phyloP scores from a whole-genome alignment of 345 rosid species.

The Dipteronia dyeriana region DNA sequence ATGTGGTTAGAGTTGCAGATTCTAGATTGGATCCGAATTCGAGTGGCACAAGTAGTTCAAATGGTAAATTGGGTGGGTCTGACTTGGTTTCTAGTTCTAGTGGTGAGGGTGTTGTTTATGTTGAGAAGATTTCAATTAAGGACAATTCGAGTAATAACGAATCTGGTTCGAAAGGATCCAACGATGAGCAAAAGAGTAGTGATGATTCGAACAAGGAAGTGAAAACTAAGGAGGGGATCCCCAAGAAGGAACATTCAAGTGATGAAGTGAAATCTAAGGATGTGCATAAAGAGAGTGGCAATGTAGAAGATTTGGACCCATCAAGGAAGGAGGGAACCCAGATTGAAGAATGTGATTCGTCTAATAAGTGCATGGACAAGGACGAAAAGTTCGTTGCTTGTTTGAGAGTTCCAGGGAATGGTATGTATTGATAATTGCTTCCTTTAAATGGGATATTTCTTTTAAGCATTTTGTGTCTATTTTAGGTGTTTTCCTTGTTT shows the following conservation, averaged over 20 bases:
- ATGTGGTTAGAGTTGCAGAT: constrained; percentile 21
- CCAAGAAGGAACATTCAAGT: constrained; percentile 9
- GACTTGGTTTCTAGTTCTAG: constrained; percentile 21
- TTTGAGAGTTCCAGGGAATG: constrained; percentile 78
- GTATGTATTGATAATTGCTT: constrained; percentile 34
- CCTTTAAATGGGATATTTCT: not conserved
- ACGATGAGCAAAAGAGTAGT: constrained; percentile 1
- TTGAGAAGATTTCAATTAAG: not conserved
- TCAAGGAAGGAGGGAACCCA: constrained; percentile 38
- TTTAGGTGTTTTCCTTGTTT: not conserved
- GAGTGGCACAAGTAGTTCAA: constrained; percentile 20
- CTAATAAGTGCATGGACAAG: constrained; percentile 57
- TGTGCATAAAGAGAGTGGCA: constrained; percentile 17
- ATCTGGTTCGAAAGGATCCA: constrained; percentile 13
- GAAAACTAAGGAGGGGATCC: constrained; percentile 14
- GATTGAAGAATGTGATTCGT: constrained; percentile 67
- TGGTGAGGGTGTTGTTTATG: not conserved
- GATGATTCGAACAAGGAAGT: constrained; percentile 19
- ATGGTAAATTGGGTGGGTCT: constrained; percentile 20
- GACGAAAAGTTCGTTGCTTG: constrained; percentile 67
- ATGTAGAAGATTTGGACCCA: constrained; percentile 15
- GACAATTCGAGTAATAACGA: not conserved
- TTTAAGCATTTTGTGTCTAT: not conserved
- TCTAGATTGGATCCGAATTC: constrained; percentile 26
- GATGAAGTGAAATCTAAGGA: constrained; percentile 18